A percentile compares a stretch with the other conserved stretches of the same genome.
Conservation (phyloP, 495 filamentous ascomycete genomes). For the Cercophora newfieldiana region DNA sequence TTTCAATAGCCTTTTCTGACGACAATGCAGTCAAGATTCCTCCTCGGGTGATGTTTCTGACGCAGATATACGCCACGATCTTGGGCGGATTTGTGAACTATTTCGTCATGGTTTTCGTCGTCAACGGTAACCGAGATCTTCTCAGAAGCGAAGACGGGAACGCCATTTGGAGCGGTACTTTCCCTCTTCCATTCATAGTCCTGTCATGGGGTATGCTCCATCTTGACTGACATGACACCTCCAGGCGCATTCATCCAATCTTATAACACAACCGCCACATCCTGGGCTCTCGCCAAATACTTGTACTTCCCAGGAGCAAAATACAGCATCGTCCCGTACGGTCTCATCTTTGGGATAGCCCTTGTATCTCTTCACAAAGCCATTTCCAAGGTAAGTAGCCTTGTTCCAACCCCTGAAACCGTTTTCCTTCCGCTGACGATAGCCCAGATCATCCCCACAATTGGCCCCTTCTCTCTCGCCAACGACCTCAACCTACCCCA, state of each 20-base stretch:
- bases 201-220: too few relatives aligned
- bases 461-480: conserved; percentile 35
- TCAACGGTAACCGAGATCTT: conserved; percentile 32
- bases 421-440: neutral
- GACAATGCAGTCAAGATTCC: conserved; percentile 44
- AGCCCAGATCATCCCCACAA: conserved; percentile 42
- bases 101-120: conserved; percentile 42
- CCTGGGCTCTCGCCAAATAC: conserved; percentile 47
- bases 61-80: conserved; percentile 44
- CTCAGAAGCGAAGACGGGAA: conserved; percentile 36
- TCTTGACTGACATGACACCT: too few relatives aligned
- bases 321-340: conserved; percentile 50
- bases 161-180: conserved; percentile 33
- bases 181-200: too few relatives aligned
- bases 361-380: conserved; percentile 43
- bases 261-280: conserved; percentile 43
- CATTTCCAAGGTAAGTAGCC: conserved; percentile 38
- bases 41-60: conserved; percentile 42
- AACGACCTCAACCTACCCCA: conserved; percentile 44
- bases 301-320: conserved; percentile 34
- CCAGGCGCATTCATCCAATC: conserved; percentile 36
- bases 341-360: conserved; percentile 44
- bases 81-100: conserved; percentile 46
- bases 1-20: too few relatives aligned
- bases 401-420: neutral